These are phyloP conservation scores for Camellia oleifera DNA, from an alignment of 179 eudicot genomes.

Conservation along the genomic window DNA sequence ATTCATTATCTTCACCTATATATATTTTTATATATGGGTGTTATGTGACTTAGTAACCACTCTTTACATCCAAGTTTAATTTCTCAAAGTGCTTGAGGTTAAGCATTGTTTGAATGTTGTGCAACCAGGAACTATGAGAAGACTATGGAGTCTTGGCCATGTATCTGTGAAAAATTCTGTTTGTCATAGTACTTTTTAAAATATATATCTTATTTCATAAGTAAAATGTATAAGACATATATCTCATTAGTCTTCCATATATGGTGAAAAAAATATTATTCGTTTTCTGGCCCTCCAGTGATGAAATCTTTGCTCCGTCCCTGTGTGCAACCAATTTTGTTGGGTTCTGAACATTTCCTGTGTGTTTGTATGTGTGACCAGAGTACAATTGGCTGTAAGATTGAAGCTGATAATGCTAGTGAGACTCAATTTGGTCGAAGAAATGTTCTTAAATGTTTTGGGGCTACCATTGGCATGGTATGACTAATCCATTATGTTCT, in stretches of 20 bases:
- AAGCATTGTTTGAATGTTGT: not conserved
- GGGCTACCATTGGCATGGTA: conserved; percentile 64
- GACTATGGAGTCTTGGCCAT: too few species aligned
- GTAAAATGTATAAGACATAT: too few species aligned
- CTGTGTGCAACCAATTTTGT: too few species aligned
- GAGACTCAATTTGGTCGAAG: conserved; percentile 53
- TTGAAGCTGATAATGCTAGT: conserved; percentile 31
- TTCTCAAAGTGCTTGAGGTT: not conserved
- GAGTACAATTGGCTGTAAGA: conserved; percentile 51
- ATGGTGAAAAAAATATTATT: too few species aligned
- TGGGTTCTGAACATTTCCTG: not conserved
- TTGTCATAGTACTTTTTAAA: too few species aligned
- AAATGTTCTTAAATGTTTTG: conserved; percentile 52
- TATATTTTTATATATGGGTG: not conserved
- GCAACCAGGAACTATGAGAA: too few species aligned
- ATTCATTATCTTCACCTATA: not conserved
- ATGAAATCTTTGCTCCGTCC: too few species aligned
- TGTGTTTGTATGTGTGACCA: conserved; percentile 19
- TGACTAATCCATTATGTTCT: conserved; percentile 5
- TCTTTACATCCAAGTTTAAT: not conserved
- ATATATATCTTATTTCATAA: too few species aligned
- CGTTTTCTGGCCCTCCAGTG: too few species aligned
- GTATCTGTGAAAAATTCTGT: too few species aligned
- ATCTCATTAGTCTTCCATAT: too few species aligned
- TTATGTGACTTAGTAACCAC: not conserved